Base-by-base conservation (phyloP, 176 grass and related monocot species). In the Phoenix roebelenii region DNA sequence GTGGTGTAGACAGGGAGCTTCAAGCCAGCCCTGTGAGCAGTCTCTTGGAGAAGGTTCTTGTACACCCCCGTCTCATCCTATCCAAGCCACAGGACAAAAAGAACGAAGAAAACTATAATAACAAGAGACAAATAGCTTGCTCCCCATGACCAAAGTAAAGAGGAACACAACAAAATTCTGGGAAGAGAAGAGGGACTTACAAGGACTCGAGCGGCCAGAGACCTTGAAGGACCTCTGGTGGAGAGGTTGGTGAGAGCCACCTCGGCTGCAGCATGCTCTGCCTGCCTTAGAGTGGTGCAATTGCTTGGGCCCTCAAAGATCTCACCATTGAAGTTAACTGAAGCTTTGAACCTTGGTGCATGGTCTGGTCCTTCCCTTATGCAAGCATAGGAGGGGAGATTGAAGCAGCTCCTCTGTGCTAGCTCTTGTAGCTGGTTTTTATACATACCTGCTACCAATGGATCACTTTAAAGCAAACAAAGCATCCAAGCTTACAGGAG, bases 371-470 rank as follows among this genome's bases (percentile, higher is more conserved):
- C 90, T 51, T 95, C 82, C 2, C 85, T 68, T 26, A 76, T 81
- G 71, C 82, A 86, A 48, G 78, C 75, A 72, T 95, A 95, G 52
- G 90, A 80, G 50, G 90, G 85, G 57, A 89, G 76, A 62, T 70
- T 85, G 82, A 95, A 95, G 79, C 90, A 95, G 82, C 90, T 95
- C 73, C 90, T 75, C 78, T 95, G 90, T 57, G 90, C 90, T 66
- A 95, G 79, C 76, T 95, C 90, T 81, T 95, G 90, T 25, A 95
- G 80, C 70, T 95, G 90, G 77, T 95, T 95, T 79, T 95, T 89
- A 68, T 83, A 89, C 90, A 95, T 95, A 58, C 24, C 25, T 44
- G 35, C 3, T 3, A 44, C 10, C 35, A 44, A 44, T 44, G 35
- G 35, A 14, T 44, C 35, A 14, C 35, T 12, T 12, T 44, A 44